Evolutionary conservation across 306 rosid genomes (phyloP).

Genomic region (Quercus engelmannii): DNA sequence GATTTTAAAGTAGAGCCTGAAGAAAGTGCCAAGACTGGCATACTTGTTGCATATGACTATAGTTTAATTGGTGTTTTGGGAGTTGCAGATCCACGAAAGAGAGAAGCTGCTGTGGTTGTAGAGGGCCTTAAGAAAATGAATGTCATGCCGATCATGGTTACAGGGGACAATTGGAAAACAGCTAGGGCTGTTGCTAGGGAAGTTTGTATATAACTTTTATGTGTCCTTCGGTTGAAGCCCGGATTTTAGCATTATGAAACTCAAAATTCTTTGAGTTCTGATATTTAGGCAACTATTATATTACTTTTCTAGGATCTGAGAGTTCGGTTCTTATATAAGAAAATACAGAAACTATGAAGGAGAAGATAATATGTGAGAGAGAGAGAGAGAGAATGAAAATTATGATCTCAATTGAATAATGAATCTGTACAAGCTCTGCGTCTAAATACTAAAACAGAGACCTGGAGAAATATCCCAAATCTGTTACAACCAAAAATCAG

Average conservation of each 20-base stretch:
- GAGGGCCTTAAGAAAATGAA: constrained; percentile 94
- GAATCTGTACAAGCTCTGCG: no score
- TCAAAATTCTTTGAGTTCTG: not conserved
- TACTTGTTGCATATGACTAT: constrained; percentile 68
- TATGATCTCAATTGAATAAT: no score
- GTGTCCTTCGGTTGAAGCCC: constrained; percentile 6
- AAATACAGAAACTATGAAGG: no score
- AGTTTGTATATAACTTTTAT: constrained; percentile 44
- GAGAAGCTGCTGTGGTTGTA: constrained; percentile 88
- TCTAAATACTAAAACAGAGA: no score
- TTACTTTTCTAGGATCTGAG: not conserved
- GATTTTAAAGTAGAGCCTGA: constrained; percentile 71
- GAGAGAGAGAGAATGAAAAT: no score
- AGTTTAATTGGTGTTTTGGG: constrained; percentile 72
- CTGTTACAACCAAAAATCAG: no score
- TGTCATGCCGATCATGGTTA: constrained; percentile 80
- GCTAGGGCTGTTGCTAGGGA: constrained; percentile 84
- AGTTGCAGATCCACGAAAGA: constrained; percentile 88
- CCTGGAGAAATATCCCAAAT: no score
- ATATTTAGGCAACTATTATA: constrained; percentile 16
- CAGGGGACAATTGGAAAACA: constrained; percentile 97
- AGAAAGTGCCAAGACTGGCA: constrained; percentile 86
- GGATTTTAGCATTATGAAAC: not conserved
- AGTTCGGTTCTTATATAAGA: constrained; percentile 31
- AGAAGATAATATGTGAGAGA: no score